These are phyloP conservation scores for Schizonepeta tenuifolia DNA, from an alignment of 257 asterid genomes.

Conservation along the genomic window DNA sequence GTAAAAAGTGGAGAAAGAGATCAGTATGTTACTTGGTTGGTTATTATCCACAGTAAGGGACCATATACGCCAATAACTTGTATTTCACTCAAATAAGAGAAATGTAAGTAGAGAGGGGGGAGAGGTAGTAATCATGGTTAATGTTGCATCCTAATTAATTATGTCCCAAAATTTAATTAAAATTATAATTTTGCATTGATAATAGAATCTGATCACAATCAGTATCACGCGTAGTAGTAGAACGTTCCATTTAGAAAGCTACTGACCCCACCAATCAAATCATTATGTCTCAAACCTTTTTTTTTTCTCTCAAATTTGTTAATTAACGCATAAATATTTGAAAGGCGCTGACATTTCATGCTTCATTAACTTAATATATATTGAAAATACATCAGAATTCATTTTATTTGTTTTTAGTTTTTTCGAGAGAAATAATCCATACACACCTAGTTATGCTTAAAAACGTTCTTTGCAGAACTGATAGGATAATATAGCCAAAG, in stretches of 20 bases:
- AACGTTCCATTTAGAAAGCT: conserved; percentile 19
- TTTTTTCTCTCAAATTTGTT: conserved; percentile 21
- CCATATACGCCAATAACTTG: conserved; percentile 30
- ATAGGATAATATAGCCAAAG: too few species aligned
- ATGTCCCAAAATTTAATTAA: background rate
- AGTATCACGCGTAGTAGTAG: conserved; percentile 38
- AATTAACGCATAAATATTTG: conserved; percentile 11
- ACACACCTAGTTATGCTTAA: background rate
- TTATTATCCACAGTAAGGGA: too few species aligned
- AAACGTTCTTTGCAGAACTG: too few species aligned
- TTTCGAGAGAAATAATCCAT: too few species aligned
- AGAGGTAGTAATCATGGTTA: conserved; percentile 22
- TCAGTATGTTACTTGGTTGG: too few species aligned
- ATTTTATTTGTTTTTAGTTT: too few species aligned
- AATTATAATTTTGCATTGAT: conserved; percentile 12
- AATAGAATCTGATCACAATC: conserved; percentile 2
- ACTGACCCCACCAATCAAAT: conserved; percentile 24
- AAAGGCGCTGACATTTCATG: background rate
- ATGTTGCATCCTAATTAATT: conserved; percentile 31
- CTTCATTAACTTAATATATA: too few species aligned
- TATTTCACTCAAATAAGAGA: conserved; percentile 48
- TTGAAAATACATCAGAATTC: too few species aligned
- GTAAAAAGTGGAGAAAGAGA: too few species aligned
- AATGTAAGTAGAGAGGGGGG: background rate
- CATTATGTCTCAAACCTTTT: conserved; percentile 37